Evolutionary conservation across 495 filamentous ascomycete genomes (phyloP).

Genomic region (Coniosporium apollinis): DNA sequence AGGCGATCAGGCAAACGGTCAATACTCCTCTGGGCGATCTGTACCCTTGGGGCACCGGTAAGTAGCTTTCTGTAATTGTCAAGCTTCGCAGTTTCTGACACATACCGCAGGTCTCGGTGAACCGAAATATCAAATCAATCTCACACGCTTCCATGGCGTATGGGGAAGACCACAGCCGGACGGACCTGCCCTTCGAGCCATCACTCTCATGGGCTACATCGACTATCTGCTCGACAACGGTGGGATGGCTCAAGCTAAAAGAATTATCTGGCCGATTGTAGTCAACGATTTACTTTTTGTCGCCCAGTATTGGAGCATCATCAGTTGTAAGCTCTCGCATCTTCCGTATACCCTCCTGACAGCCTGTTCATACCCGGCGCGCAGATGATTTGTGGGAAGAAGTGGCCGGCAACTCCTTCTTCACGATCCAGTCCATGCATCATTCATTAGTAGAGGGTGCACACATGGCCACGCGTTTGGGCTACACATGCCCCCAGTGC

Average conservation of each 20-base stretch:
- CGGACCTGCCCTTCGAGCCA: conserved; percentile 53
- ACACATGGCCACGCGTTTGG: conserved; percentile 35
- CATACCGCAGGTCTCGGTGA: conserved; percentile 32
- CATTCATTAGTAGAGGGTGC: conserved; percentile 46
- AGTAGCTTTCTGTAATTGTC: background rate
- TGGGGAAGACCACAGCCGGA: conserved; percentile 63
- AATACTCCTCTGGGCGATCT: conserved; percentile 42
- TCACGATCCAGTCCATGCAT: conserved; percentile 30
- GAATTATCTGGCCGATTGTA: conserved; percentile 43
- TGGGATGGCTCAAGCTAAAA: conserved; percentile 23
- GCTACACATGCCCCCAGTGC: conserved; percentile 28
- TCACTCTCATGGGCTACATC: conserved; percentile 31
- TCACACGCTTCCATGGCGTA: conserved; percentile 39
- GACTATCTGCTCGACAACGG: conserved; percentile 33
- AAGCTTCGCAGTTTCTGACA: background rate
- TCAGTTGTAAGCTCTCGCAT: too few species aligned
- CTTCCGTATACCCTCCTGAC: too few species aligned
- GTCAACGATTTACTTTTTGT: conserved; percentile 55
- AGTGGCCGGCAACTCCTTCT: conserved; percentile 45
- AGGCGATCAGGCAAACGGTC: conserved; percentile 44
- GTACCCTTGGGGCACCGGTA: conserved; percentile 12
- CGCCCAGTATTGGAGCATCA: conserved; percentile 53
- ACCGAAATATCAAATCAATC: conserved; percentile 43
- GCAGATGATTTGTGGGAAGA: conserved; percentile 66
- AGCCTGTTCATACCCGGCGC: too few species aligned